These are phyloP conservation scores for Alternaria postmessia DNA, from an alignment of 2,329 filamentous ascomycete genomes.

Conservation along the genomic window DNA sequence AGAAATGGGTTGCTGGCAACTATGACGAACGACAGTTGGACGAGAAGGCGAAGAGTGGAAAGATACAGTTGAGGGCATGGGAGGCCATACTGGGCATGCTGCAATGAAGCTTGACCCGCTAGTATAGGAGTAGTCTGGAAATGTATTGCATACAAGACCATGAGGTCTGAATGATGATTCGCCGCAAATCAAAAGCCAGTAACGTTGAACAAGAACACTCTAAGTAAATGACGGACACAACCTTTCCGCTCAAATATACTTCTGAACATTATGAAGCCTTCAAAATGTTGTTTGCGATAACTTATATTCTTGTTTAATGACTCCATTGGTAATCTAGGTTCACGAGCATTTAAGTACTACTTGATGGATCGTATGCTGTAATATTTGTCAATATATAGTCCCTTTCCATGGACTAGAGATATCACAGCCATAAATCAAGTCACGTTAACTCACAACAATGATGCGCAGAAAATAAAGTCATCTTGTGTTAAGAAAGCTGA, in stretches of 20 bases:
- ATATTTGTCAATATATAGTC: neutral
- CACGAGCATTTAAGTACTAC: no score
- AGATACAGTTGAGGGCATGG: slow-evolving; percentile 45
- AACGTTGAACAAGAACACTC: neutral
- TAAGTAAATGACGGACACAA: neutral
- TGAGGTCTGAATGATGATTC: neutral
- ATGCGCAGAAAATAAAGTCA: neutral
- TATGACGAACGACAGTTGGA: slow-evolving; percentile 42
- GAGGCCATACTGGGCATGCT: slow-evolving; percentile 44
- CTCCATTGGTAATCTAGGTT: no score
- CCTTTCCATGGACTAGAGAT: neutral
- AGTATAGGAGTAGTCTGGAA: neutral
- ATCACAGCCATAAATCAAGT: neutral
- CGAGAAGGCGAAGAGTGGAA: slow-evolving; percentile 23
- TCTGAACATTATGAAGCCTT: no score
- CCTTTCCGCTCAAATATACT: neutral
- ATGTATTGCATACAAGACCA: neutral
- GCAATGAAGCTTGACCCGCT: slow-evolving; percentile 3
- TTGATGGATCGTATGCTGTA: neutral
- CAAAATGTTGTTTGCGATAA: no score
- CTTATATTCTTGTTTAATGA: no score
- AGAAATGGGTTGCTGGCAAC: slow-evolving; percentile 50
- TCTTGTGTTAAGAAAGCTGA: neutral
- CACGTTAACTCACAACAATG: neutral
- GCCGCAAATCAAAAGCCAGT: neutral